phyloP scores from a whole-genome alignment of 371 early-diverging fungal species.

The Actinomortierella wolfii region DNA sequence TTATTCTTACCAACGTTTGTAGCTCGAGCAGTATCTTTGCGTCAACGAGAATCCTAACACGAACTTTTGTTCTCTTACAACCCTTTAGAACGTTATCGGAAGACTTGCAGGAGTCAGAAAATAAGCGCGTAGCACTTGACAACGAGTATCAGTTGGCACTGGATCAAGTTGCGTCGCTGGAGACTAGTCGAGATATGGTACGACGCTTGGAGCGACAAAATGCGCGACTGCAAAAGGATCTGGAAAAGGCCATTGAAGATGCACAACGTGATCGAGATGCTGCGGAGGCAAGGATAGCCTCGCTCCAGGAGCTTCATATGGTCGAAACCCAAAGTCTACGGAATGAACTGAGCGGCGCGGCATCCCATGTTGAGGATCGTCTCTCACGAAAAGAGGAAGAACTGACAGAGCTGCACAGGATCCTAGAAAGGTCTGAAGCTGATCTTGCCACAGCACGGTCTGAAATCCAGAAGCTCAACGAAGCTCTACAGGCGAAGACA shows the following conservation, averaged over 20 bases:
- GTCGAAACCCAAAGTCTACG: slow-evolving; percentile 39
- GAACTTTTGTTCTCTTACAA: neutral
- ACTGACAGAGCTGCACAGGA: slow-evolving; percentile 46
- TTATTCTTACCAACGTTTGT: neutral
- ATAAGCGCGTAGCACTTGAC: slow-evolving; percentile 47
- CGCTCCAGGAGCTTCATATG: slow-evolving; percentile 27
- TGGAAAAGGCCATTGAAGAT: slow-evolving; percentile 39
- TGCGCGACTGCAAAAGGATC: slow-evolving; percentile 30
- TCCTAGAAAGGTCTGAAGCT: slow-evolving; percentile 40
- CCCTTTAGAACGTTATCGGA: slow-evolving; percentile 14
- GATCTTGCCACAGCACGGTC: slow-evolving; percentile 32
- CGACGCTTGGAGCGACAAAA: slow-evolving; percentile 38
- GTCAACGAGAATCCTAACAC: neutral
- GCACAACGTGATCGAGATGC: slow-evolving; percentile 37
- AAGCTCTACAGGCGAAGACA: slow-evolving; percentile 7
- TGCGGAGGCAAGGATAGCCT: slow-evolving; percentile 32
- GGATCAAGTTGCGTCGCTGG: slow-evolving; percentile 54
- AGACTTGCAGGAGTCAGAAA: slow-evolving; percentile 43
- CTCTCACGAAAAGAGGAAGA: slow-evolving; percentile 51
- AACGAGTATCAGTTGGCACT: slow-evolving; percentile 55
- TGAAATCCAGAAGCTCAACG: slow-evolving; percentile 39
- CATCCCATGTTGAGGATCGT: slow-evolving; percentile 39
- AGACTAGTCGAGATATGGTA: slow-evolving; percentile 44
- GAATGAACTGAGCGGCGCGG: slow-evolving; percentile 42
- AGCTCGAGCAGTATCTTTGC: neutral